Percentiles rank a stretch among this genome's conserved stretches.
These are phyloP conservation scores for Lepraria neglecta DNA, from an alignment of 495 filamentous ascomycete genomes.

Conservation along the genomic window DNA sequence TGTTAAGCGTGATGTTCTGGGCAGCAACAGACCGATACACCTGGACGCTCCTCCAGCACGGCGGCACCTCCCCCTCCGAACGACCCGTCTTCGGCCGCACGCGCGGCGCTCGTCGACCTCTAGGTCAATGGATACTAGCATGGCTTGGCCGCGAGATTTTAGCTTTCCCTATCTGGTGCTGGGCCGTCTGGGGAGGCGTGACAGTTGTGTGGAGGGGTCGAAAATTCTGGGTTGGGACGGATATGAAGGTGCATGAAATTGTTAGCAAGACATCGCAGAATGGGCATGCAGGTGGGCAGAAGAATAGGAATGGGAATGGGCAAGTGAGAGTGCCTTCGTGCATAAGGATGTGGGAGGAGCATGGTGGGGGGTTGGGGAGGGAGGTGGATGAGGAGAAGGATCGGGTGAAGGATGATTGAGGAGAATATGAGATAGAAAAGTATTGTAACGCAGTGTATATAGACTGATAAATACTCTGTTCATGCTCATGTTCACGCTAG, in stretches of 20 bases:
- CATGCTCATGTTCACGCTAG: too few species aligned
- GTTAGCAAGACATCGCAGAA: slow-evolving; percentile 12
- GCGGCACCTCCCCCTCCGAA: slow-evolving; percentile 62
- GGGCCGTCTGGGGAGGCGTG: slow-evolving; percentile 75
- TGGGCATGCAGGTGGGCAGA: slow-evolving; percentile 4
- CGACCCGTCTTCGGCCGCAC: slow-evolving; percentile 31
- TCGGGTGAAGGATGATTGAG: not conserved
- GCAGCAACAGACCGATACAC: slow-evolving; percentile 65
- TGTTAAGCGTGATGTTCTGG: slow-evolving; percentile 62
- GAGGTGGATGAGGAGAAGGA: not conserved
- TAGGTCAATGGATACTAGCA: slow-evolving; percentile 59
- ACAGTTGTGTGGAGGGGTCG: slow-evolving; percentile 83
- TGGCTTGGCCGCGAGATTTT: slow-evolving; percentile 82
- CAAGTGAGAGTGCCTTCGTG: too few species aligned
- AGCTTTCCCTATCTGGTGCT: slow-evolving; percentile 79
- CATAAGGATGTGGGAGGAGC: too few species aligned
- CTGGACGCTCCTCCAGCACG: slow-evolving; percentile 66
- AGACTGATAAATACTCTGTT: too few species aligned
- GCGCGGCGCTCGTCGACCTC: slow-evolving; percentile 24
- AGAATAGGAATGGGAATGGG: not conserved
- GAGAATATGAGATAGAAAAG: not conserved
- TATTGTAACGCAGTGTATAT: too few species aligned
- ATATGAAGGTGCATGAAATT: slow-evolving; percentile 69
- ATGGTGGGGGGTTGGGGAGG: not conserved
- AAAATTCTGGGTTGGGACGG: slow-evolving; percentile 71